Evolutionary conservation across 176 grass and related monocot genomes (phyloP).

Genomic region (Guadua angustifolia): DNA sequence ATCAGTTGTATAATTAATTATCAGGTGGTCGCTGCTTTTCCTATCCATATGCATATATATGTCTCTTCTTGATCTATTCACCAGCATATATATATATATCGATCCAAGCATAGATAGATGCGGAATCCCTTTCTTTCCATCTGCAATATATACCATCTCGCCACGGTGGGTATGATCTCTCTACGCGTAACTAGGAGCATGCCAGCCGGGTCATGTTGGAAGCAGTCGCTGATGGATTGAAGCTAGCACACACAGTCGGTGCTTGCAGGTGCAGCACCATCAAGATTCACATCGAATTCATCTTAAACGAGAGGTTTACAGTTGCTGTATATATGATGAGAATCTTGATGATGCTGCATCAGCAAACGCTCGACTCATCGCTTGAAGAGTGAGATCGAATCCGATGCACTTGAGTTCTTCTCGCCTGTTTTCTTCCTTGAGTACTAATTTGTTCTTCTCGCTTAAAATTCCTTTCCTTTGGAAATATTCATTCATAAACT

Average conservation of each 20-base stretch:
- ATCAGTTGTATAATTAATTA: conserved; percentile 1
- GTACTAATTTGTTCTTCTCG: not conserved
- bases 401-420: not conserved
- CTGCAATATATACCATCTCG: not conserved
- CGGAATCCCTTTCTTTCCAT: not conserved
- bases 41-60: not conserved
- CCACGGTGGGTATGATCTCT: not conserved
- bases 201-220: not conserved
- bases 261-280: conserved; percentile 84
- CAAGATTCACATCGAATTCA: conserved; percentile 86
- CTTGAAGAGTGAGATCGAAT: not conserved
- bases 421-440: not conserved
- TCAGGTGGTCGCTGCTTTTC: not conserved
- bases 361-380: conserved; percentile 60
- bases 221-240: not conserved
- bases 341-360: conserved; percentile 99
- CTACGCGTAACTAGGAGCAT: not conserved
- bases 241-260: conserved; percentile 47
- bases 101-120: not conserved
- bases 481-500: not conserved
- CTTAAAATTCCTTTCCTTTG: not conserved
- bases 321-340: conserved; percentile 51
- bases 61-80: not conserved
- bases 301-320: not conserved
- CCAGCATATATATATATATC: not conserved